phyloP scores from a whole-genome alignment of 495 filamentous ascomycete species.

The Apodospora peruviana region DNA sequence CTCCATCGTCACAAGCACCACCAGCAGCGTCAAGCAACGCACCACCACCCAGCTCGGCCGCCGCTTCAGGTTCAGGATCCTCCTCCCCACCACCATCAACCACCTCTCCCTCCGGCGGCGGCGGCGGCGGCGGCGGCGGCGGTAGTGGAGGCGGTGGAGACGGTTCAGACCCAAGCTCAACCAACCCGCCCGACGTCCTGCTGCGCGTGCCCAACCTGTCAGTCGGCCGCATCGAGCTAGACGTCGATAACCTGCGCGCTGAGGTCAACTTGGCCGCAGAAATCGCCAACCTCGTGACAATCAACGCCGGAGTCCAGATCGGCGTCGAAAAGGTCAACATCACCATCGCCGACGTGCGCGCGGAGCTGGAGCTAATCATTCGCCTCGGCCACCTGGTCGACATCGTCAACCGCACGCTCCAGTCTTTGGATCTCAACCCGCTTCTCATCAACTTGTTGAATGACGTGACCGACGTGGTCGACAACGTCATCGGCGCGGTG shows the following conservation, averaged over 20 bases:
- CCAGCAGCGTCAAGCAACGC: constrained; percentile 3
- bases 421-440: constrained; percentile 51
- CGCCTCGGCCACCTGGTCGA: constrained; percentile 51
- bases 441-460: constrained; percentile 49
- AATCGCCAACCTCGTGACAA: constrained; percentile 45
- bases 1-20: constrained; percentile 5
- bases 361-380: constrained; percentile 50
- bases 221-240: constrained; percentile 50
- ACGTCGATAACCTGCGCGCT: constrained; percentile 48
- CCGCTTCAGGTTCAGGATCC: background rate
- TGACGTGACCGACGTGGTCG: constrained; percentile 43
- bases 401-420: constrained; percentile 53
- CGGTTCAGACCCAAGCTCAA: constrained; percentile 9
- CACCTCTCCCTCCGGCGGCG: constrained; percentile 3
- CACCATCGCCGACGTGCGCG: constrained; percentile 52
- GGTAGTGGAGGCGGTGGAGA: constrained; percentile 2
- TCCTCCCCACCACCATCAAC: constrained; percentile 1
- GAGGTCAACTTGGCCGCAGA: constrained; percentile 53
- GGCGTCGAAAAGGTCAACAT: constrained; percentile 52
- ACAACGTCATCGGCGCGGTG: constrained; percentile 46
- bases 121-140: constrained; percentile 1
- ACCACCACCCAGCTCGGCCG: constrained; percentile 5
- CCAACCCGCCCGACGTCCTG: constrained; percentile 44
- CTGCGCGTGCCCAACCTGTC: constrained; percentile 49
- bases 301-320: constrained; percentile 51